Percentiles rank a stretch among this genome's conserved stretches.
phyloP scores from a whole-genome alignment of 441 rosid genomes.

The Francoa sonchifolia region DNA sequence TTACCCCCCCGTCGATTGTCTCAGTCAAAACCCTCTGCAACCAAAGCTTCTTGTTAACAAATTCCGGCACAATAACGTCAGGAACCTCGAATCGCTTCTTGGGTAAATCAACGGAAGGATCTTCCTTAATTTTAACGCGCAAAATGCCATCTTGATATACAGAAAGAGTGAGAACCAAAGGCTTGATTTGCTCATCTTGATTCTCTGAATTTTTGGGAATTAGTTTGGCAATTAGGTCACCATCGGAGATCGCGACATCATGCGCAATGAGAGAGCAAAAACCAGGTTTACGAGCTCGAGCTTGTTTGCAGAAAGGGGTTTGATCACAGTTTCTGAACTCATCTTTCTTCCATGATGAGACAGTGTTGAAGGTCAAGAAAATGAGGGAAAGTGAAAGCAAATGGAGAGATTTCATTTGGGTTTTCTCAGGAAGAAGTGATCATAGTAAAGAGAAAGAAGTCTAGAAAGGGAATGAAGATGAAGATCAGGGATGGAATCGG shows the following conservation, averaged over 20 bases:
- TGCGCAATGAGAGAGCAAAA: constrained; percentile 33
- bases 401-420: constrained; percentile 21
- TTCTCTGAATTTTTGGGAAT: constrained; percentile 18
- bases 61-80: constrained; percentile 22
- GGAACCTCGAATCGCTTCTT: constrained; percentile 78
- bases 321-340: constrained; percentile 94
- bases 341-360: constrained; percentile 77
- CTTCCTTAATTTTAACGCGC: constrained; percentile 80
- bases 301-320: constrained; percentile 94
- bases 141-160: constrained; percentile 52
- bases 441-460: constrained; percentile 4
- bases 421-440: constrained; percentile 20
- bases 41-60: constrained; percentile 59
- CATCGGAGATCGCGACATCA: constrained; percentile 51
- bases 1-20: constrained; percentile 36
- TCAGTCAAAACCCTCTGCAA: constrained; percentile 39
- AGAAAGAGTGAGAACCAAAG: constrained; percentile 60
- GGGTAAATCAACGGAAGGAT: constrained; percentile 37
- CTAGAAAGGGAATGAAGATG: constrained; percentile 1
- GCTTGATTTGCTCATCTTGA: constrained; percentile 29
- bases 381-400: constrained; percentile 31
- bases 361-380: constrained; percentile 26
- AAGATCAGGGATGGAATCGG: background rate
- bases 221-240: constrained; percentile 70
- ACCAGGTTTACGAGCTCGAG: constrained; percentile 68